A percentile compares a stretch with the other conserved stretches of the same genome.
phyloP scores from a whole-genome alignment of 148 eudicot genomes.

The Silene latifolia region DNA sequence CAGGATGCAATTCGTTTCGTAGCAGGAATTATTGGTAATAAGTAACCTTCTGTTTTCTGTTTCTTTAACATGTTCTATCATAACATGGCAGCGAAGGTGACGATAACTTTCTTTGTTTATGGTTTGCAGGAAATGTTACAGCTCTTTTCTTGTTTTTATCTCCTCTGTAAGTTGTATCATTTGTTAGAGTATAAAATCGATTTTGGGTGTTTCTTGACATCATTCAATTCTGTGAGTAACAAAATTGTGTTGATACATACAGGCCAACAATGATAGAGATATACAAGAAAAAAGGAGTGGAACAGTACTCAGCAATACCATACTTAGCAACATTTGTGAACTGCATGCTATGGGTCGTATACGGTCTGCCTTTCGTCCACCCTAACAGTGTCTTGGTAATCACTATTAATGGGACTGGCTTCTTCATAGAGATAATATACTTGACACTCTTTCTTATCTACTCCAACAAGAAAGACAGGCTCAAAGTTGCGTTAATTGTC shows the following conservation, averaged over 20 bases:
- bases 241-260: neutral
- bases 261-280: conserved; percentile 71
- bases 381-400: conserved; percentile 63
- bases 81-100: no score
- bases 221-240: no score
- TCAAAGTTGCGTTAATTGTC: conserved; percentile 38
- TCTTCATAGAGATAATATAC: conserved; percentile 53
- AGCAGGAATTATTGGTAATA: conserved; percentile 42
- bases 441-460: conserved; percentile 49
- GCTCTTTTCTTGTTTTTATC: conserved; percentile 58
- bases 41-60: neutral
- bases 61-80: neutral
- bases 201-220: no score
- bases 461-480: conserved; percentile 47
- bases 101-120: neutral
- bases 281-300: conserved; percentile 77
- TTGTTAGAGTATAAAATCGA: no score
- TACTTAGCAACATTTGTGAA: conserved; percentile 71
- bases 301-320: conserved; percentile 73
- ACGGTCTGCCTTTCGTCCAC: conserved; percentile 77
- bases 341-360: conserved; percentile 79
- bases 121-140: conserved; percentile 56
- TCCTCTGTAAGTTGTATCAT: conserved; percentile 52
- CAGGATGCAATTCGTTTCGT: conserved; percentile 31
- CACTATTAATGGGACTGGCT: conserved; percentile 71